Percentiles rank a stretch among this genome's conserved stretches.
phyloP scores from a whole-genome alignment of 495 filamentous ascomycete species.

The Aspergillus kassunensis region DNA sequence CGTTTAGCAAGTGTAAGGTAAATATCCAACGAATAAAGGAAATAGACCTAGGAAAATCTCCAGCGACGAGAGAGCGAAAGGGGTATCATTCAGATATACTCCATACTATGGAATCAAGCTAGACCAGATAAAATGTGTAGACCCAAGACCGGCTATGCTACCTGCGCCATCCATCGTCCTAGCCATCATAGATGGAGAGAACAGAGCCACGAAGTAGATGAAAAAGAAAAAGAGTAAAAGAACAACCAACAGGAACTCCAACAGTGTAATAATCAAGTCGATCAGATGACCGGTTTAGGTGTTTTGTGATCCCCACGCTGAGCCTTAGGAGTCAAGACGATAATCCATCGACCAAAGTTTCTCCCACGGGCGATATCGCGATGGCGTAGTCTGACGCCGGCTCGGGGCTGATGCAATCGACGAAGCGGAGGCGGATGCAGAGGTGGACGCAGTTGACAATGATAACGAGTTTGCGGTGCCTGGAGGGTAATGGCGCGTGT shows the following conservation, averaged over 20 bases:
- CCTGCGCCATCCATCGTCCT: neutral
- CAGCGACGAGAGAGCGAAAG: too few species aligned
- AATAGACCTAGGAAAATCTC: too few species aligned
- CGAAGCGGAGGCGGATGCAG: neutral
- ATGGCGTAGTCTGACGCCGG: conserved; percentile 17
- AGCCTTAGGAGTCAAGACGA: too few species aligned
- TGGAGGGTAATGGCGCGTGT: conserved; percentile 4
- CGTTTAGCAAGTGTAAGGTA: too few species aligned
- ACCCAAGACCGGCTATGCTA: neutral
- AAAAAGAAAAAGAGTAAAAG: conserved; percentile 1
- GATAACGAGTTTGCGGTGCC: conserved; percentile 12
- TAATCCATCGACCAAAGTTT: conserved; percentile 50
- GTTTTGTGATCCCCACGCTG: too few species aligned
- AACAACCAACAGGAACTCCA: neutral
- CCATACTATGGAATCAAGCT: too few species aligned
- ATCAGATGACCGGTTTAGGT: too few species aligned
- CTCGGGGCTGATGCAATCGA: conserved; percentile 21
- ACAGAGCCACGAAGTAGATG: neutral
- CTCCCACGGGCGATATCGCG: conserved; percentile 46
- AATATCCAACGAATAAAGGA: too few species aligned
- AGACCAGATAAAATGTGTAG: too few species aligned
- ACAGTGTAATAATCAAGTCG: conserved; percentile 23
- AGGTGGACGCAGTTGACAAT: neutral
- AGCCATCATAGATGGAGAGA: neutral
- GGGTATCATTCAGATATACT: too few species aligned